These are phyloP conservation scores for Cryphonectria carpinicola DNA, from an alignment of 2,329 filamentous ascomycete species.

Conservation along the genomic window DNA sequence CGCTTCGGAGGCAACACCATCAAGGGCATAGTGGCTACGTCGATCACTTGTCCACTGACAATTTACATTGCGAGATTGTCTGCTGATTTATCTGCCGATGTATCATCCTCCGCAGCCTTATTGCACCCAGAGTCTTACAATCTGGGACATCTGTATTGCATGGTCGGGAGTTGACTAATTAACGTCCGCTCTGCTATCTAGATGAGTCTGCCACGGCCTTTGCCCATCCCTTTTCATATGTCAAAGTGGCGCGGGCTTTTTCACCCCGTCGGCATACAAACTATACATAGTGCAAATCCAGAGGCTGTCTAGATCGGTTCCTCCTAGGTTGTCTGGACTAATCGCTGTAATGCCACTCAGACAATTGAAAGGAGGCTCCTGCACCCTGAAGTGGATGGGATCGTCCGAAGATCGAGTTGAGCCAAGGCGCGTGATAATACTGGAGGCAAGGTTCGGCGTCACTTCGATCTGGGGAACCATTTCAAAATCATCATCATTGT, in stretches of 20 bases:
- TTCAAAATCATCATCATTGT: conserved; percentile 2
- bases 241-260: background rate
- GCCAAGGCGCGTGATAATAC: background rate
- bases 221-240: background rate
- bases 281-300: conserved; percentile 15
- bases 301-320: conserved; percentile 7
- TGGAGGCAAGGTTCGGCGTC: background rate
- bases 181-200: too few relatives aligned
- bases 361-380: conserved; percentile 1
- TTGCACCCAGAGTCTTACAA: too few relatives aligned
- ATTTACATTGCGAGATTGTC: too few relatives aligned
- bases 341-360: background rate
- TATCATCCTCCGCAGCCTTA: too few relatives aligned
- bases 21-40: too few relatives aligned
- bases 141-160: too few relatives aligned
- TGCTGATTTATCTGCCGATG: too few relatives aligned
- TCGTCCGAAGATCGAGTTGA: conserved; percentile 7
- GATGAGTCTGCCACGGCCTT: background rate
- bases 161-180: too few relatives aligned
- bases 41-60: too few relatives aligned
- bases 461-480: conserved; percentile 9
- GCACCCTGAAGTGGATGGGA: background rate
- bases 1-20: too few relatives aligned
- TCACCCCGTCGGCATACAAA: background rate
- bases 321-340: background rate